Conservation (phyloP, 805 yeast genomes). For the Pachysolen tannophilus region DNA sequence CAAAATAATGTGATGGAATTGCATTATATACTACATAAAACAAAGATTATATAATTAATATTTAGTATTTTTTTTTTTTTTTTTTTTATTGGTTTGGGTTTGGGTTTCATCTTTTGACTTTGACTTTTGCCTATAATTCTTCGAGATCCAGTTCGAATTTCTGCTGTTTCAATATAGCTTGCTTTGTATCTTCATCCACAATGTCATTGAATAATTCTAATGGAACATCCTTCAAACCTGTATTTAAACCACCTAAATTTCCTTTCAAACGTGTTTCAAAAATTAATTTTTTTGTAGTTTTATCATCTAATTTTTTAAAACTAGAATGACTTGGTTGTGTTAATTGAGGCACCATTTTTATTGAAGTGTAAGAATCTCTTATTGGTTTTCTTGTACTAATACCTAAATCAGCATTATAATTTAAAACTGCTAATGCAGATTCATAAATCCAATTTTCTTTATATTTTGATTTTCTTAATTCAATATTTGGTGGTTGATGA, state of each 20-base stretch:
- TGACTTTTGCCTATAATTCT: no score
- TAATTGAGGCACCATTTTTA: conserved; percentile 58
- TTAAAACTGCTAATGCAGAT: conserved; percentile 71
- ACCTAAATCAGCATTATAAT: conserved; percentile 56
- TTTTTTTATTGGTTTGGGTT: neutral
- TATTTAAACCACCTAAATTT: conserved; percentile 40
- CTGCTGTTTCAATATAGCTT: conserved; percentile 59
- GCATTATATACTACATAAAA: no score
- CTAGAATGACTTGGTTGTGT: conserved; percentile 61
- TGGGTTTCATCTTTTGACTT: no score
- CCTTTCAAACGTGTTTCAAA: conserved; percentile 40
- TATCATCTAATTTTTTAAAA: conserved; percentile 19
- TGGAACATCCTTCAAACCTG: conserved; percentile 61
- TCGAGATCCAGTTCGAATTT: conserved; percentile 34
- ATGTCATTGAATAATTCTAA: conserved; percentile 47
- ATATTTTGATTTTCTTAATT: conserved; percentile 10
- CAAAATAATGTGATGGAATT: no score
- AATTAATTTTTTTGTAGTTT: conserved; percentile 25
- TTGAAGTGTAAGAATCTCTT: conserved; percentile 82
- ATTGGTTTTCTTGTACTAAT: conserved; percentile 48
- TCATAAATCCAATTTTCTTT: conserved; percentile 73
- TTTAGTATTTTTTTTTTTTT: neutral
- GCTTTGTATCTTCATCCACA: conserved; percentile 46
- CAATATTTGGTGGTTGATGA: conserved; percentile 1
- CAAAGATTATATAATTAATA: neutral